Base-by-base conservation (phyloP, 1,139 yeast genomes). In the Blastobotrys indianensis region DNA sequence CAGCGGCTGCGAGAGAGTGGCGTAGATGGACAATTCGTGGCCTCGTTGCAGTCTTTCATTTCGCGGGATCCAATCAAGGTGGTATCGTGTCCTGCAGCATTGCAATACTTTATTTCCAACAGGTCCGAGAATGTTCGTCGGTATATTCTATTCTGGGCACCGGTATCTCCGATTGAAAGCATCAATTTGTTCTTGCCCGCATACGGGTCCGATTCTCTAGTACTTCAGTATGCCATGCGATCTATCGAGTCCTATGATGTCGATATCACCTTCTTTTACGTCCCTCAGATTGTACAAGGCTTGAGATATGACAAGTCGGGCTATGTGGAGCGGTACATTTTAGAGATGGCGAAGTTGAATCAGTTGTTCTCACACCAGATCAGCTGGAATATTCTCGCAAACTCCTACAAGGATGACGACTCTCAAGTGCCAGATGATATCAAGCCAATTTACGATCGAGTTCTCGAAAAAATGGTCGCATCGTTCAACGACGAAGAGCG, bases 361-460 rank as follows among this genome's bases (percentile, higher is more conserved):
- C 94, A 85, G 58, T 72, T 90, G 52, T 94, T 94, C 72, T 90
- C 97, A 0, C 99, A 94, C 65, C 99, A 94, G 66, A 90, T 94
- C 54, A 87, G 94, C 51, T 94, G 99, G 99, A 94, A 94, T 60
- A 87, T 94, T 84, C 69, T 85, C 58, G 98, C 99, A 1, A 94
- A 94, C 63, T 79, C 92, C 53, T 92, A 77, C 65, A 84, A 82
- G 57, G 98, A 87, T 62, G 97, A 92, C 59, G 95, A 87, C 25
- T 61, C 65, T 0, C 71, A 77, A 0, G 74, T 76, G 4, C 95
- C 95, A 4, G 97, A 92, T 66, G 72, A 77, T 0, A 72, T 92
- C 54, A 90, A 92, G 62, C 97, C 97, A 0, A 75, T 76, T 2
- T 73, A 92, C 54, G 97, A 90, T 62, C 72, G 74, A 43, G 87